A percentile compares a stretch with the other conserved stretches of the same genome.
Conservation (phyloP, 1,284 basidiomycete genomes). For the Coniferiporia sulphurascens region DNA sequence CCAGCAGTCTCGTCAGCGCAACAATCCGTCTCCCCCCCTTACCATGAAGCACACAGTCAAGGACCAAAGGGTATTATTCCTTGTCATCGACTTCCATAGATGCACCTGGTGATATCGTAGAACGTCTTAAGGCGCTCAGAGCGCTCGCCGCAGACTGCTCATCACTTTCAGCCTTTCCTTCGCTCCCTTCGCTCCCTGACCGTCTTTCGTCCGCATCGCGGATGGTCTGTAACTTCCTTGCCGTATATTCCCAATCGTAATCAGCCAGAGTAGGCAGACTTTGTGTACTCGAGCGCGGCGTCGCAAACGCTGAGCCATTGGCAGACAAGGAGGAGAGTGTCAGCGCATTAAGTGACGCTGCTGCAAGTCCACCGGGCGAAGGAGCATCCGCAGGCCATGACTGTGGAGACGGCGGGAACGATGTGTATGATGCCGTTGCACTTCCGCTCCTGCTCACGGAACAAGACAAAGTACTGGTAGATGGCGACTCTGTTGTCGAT, state of each 20-base stretch:
- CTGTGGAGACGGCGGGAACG: conserved; percentile 16
- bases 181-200: neutral
- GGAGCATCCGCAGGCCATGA: conserved; percentile 11
- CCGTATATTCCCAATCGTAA: conserved; percentile 17
- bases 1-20: too few relatives aligned
- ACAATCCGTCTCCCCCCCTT: neutral
- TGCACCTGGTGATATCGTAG: neutral
- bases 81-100: conserved; percentile 17
- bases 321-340: conserved; percentile 10
- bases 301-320: conserved; percentile 3
- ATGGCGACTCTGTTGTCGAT: neutral
- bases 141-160: neutral
- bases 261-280: conserved; percentile 13
- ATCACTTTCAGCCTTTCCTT: neutral
- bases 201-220: conserved; percentile 4
- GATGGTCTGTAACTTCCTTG: conserved; percentile 13
- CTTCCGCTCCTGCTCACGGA: conserved; percentile 3
- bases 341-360: conserved; percentile 11
- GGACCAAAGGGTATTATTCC: neutral
- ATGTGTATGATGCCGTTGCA: conserved; percentile 13
- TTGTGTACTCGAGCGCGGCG: conserved; percentile 17
- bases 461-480: neutral
- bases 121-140: conserved; percentile 12
- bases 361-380: conserved; percentile 7
- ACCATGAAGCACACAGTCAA: neutral